Evolutionary conservation across 768 basidiomycete species (phyloP), one percentile per base, ranked within the genome.

Genomic region (Epithele typhae): DNA sequence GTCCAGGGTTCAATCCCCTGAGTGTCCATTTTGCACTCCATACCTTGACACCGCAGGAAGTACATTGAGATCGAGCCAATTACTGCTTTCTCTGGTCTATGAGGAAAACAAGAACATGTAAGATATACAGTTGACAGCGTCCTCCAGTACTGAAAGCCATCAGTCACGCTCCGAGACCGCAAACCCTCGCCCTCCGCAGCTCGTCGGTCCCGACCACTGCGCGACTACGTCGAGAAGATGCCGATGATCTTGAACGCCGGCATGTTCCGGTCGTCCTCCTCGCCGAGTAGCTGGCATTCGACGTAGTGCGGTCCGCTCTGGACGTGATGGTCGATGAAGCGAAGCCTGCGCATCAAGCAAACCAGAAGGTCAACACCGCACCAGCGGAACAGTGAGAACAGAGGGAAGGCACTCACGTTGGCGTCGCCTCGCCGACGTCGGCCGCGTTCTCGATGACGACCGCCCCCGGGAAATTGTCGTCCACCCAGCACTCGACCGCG

Each of bases 401-500:
- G 35, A 48, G 40, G 42, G 40, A 40, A 46, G 42, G 35, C 9
- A 59, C 87, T 56, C 63, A 92, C 91, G 77, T 74, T 24, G 91
- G 77, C 43, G 73, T 77, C 1, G 79, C 66, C 45, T 81, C 79
- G 3, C 67, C 70, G 5, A 83, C 69, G 46, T 86, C 79, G 3
- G 74, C 89, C 1, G 79, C 80, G 59, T 97, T 94, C 64, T 82
- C 79, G 47, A 97, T 73, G 34, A 82, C 74, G 50, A 79, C 79
- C 23, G 81, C 84, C 4, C 96, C 95, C 0, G 58, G 67, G 53
- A 82, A 79, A 62, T 99, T 99, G 64, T 99, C 94, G 64, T 99
- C 96, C 25, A 99, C 96, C 95, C 95, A 98, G 64, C 96, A 98
- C 58, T 88, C 80, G 3, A 94, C 72, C 43, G 77, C 74, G 56